phyloP scores from a whole-genome alignment of 2,329 filamentous ascomycete species.

The Fusarium sp. region DNA sequence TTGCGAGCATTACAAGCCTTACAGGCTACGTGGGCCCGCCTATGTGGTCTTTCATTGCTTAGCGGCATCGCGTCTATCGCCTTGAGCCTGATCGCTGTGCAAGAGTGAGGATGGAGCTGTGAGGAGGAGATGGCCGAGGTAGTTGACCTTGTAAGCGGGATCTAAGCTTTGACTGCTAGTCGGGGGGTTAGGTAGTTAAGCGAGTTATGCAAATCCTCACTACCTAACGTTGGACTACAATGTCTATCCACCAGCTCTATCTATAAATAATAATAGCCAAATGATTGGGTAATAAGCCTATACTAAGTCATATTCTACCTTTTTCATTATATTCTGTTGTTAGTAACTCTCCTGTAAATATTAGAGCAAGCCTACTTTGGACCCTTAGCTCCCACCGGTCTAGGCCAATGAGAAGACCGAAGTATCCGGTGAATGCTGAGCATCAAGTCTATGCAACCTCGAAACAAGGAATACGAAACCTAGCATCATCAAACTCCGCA shows the following conservation, averaged over 20 bases:
- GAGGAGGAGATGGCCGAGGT: neutral
- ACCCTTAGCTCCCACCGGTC: too few relatives aligned
- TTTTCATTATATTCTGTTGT: too few relatives aligned
- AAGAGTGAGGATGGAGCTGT: neutral
- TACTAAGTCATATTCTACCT: too few relatives aligned
- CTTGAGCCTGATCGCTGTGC: neutral
- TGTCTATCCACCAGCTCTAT: too few relatives aligned
- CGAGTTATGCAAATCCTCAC: neutral
- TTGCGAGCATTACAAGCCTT: constrained; percentile 33
- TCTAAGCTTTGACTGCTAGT: neutral
- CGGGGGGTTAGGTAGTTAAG: neutral
- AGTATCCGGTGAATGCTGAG: neutral
- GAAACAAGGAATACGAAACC: neutral
- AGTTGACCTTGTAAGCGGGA: neutral
- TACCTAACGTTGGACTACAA: too few relatives aligned
- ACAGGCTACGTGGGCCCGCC: constrained; percentile 36
- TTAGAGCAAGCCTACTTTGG: too few relatives aligned
- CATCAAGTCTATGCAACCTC: neutral
- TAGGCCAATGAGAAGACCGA: neutral
- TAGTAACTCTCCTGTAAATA: too few relatives aligned
- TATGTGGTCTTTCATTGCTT: neutral
- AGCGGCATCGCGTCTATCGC: neutral
- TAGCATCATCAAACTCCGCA: neutral
- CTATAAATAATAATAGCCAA: too few relatives aligned
- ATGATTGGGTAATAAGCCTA: too few relatives aligned